These are phyloP conservation scores for Lasiosphaeria miniovina DNA, from an alignment of 495 filamentous ascomycete species.

Conservation along the genomic window DNA sequence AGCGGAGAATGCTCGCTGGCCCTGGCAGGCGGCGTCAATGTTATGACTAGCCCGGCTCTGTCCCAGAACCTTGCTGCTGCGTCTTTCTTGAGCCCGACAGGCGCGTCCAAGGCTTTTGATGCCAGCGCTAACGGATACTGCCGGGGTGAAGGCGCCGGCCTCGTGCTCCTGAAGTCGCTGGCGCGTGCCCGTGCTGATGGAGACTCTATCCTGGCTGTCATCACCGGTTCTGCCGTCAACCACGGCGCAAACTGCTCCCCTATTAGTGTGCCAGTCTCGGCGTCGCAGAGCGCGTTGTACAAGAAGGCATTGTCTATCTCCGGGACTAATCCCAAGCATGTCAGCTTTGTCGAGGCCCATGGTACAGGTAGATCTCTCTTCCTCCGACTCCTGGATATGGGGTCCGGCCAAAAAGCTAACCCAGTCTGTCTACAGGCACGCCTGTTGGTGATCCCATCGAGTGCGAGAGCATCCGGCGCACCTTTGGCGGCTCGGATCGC, in stretches of 20 bases:
- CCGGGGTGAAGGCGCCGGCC: slow-evolving; percentile 56
- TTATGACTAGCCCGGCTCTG: slow-evolving; percentile 50
- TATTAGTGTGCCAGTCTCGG: slow-evolving; percentile 50
- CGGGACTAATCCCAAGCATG: slow-evolving; percentile 39
- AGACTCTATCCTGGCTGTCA: slow-evolving; percentile 55
- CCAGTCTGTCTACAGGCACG: slow-evolving; percentile 12
- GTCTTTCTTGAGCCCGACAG: slow-evolving; percentile 38
- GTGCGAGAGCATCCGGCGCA: slow-evolving; percentile 29
- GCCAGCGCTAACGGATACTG: slow-evolving; percentile 59
- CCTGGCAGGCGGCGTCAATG: slow-evolving; percentile 30
- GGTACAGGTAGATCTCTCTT: slow-evolving; percentile 9
- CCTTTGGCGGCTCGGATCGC: slow-evolving; percentile 20
- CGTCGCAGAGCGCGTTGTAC: slow-evolving; percentile 51
- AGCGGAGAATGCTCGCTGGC: slow-evolving; percentile 39
- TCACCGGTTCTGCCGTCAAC: slow-evolving; percentile 52
- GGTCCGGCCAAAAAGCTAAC: no score
- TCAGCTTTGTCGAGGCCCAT: slow-evolving; percentile 46
- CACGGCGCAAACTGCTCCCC: slow-evolving; percentile 48
- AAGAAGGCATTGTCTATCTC: slow-evolving; percentile 40
- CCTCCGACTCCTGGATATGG: no score
- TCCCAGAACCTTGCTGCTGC: slow-evolving; percentile 44
- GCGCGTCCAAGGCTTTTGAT: slow-evolving; percentile 56
- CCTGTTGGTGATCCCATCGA: slow-evolving; percentile 16
- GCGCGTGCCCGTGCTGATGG: slow-evolving; percentile 44
- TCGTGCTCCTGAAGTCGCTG: slow-evolving; percentile 54